Evolutionary conservation across 129 eudicot species (phyloP), one percentile per base, ranked within the genome.

Genomic region (Kitagawia praeruptora): DNA sequence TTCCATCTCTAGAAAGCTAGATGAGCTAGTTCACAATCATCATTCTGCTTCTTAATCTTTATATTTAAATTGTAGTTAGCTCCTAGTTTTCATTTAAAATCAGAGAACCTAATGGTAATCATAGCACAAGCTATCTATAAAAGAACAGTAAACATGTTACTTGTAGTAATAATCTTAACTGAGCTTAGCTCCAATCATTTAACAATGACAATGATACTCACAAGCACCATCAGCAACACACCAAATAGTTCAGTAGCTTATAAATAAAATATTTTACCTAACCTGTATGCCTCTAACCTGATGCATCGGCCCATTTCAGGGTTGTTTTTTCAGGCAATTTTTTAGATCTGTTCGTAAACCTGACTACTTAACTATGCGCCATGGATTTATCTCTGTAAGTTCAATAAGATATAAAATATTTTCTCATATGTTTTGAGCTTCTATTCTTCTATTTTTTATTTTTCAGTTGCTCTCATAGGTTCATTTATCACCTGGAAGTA

Each of bases 401-500:
- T 56, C 25, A 40, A 80, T 54, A 27, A n/a, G 14, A 41, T 69
- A 21, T 31, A 75, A 9, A 74, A 38, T 53, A 34, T 78, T 79
- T 14, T 82, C 19, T 4, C 11, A 5, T 25, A 10, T 11, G 28
- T 49, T 6, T 56, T 15, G 38, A 34, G 37, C 44, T 41, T 77
- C 31, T 40, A 58, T 48, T 58, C 70, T 23, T 77, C 28, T 5
- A 58, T 12, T n/a, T 56, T 16, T 67, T n/a, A 56, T 77, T 21
- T 37, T n/a, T 56, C 67, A 56, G 39, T 23, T 61, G 25, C 45
- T 41, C 77, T 72, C 63, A 21, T 69, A 91, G 97, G 96, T 88
- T 23, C 98, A 94, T 86, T 80, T 94, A 85, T 89, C 96, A 48
- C 91, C 97, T 44, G 98, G 97, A 79, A 90, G 89, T 70, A 93